Base-by-base conservation (phyloP, 140 eudicot species). In the Oenanthe javanica region DNA sequence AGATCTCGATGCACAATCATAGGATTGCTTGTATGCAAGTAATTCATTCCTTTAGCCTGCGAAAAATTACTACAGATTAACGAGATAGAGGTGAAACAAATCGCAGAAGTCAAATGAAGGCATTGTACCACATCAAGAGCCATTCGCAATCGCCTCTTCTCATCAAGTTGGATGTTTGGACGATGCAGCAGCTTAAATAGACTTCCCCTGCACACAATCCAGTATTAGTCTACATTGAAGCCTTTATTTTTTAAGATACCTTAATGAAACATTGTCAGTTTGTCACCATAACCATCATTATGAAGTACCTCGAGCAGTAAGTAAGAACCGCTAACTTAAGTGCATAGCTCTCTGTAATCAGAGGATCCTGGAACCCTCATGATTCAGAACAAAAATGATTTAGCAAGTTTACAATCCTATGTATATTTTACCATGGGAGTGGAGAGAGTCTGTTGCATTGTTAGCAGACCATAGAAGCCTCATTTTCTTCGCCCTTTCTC, bases 1-100 rank as follows among this genome's bases (percentile, higher is more conserved):
- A 95, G 76, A 87, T 95, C 99, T 80, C 99, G 93, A 78, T 95
- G 99, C 80, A 95, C 99, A 75, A 95, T 93, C 52, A 90, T 84
- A 77, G 99, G 99, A 85, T 89, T 85, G 85, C 98, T 89, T 51
- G 98, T 90, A 82, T 94, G 98, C 89, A 94, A 83, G 85, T 94
- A 94, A 86, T 94, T 94, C 98, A 94, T 92, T 83, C 98, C 98
- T 83, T 92, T 94, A 47, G 98, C 98, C 98, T 94, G 83, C 86
- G 86, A 79, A 46, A 48, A 59, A 51, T 23, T 49, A 55, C 18
- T 15, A 82, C 46, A 69, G 61, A 66, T 59, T 46, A 43, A 48
- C 18, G 10, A n/a, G 50, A 76, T 47, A 7, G 73, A 76, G 47
- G 16, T 78, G 36, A 36, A 69, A 78, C 27, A 42, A 40, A 36